Base-by-base conservation (phyloP, 805 yeast species). In the Kuraishia ogatae region DNA sequence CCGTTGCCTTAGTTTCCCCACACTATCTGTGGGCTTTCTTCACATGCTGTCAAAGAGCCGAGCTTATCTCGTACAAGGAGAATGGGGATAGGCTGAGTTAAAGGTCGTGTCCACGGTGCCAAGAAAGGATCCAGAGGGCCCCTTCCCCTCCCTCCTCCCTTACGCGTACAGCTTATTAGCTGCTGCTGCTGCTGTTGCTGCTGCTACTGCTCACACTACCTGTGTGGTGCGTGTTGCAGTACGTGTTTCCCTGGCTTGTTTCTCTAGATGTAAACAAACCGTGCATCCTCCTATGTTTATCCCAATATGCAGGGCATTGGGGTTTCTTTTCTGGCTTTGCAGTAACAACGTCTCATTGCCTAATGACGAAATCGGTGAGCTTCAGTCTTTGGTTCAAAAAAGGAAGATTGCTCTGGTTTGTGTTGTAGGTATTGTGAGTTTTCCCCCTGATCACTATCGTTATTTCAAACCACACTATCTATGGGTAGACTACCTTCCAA, bases 401-500 rank as follows among this genome's bases (percentile, higher is more conserved):
- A n/a, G n/a, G n/a, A n/a, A n/a, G n/a, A n/a, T n/a, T n/a, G n/a
- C n/a, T n/a, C n/a, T n/a, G n/a, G n/a, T n/a, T n/a, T n/a, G n/a
- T n/a, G n/a, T n/a, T n/a, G n/a, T n/a, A n/a, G n/a, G n/a, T n/a
- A n/a, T 35, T 35, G 17, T 35, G 6, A 3, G 3, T 11, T 35
- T 8, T 13, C 43, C 13, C 17, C 15, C 3, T 35, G 15, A 3
- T 35, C n/a, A 10, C 6, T 10, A 5, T 10, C 43, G 13, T 35
- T 35, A 11, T 35, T 3, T 35, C n/a, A 15, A 13, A 13, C 17
- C 43, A 35, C 43, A 21, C 29, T 26, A 26, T 26, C 29, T 11
- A 59, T 59, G 60, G 59, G 59, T 2, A 51, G 60, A 20, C 62
- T 74, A 11, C 80, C 79, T 1, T 73, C 73, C 57, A 67, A 67